Conservation (phyloP, 139 green algal genomes). For the Chlorella sp. region DNA sequence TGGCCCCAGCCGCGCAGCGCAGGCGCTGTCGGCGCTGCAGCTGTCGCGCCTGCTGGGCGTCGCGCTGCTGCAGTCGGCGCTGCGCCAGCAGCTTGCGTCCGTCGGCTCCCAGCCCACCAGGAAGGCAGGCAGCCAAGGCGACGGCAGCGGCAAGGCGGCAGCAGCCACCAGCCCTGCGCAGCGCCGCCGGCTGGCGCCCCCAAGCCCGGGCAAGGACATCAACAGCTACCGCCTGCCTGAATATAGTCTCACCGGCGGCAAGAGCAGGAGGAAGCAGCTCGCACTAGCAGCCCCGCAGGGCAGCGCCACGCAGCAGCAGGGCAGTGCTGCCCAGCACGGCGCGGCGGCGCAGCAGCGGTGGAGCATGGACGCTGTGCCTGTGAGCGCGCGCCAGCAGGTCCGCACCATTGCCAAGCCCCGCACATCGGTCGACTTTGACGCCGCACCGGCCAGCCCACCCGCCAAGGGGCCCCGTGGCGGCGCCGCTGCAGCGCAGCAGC, state of each 20-base stretch:
- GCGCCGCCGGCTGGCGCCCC: neutral
- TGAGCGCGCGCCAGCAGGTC: neutral
- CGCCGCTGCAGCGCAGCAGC: neutral
- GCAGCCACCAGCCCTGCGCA: neutral
- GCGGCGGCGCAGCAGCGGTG: neutral
- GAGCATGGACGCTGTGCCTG: conserved; percentile 11
- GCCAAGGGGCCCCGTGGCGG: neutral
- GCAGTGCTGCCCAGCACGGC: neutral
- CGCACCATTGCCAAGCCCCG: conserved; percentile 14
- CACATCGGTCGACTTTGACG: conserved; percentile 18
- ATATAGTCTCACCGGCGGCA: neutral
- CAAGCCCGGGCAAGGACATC: conserved; percentile 13
- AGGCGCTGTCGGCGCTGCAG: conserved; percentile 15
- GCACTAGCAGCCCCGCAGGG: neutral
- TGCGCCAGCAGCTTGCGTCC: neutral
- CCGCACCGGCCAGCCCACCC: neutral
- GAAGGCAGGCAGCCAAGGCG: neutral
- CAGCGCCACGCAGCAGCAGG: neutral
- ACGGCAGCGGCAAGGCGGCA: neutral
- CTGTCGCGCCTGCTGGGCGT: conserved; percentile 10
- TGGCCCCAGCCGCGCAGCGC: neutral
- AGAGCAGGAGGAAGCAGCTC: neutral
- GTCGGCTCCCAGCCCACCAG: neutral
- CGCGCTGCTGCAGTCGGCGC: neutral
- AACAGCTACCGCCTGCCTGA: conserved; percentile 16